These are phyloP conservation scores for Mycena vitilis DNA, from an alignment of 768 basidiomycete species.

Conservation along the genomic window DNA sequence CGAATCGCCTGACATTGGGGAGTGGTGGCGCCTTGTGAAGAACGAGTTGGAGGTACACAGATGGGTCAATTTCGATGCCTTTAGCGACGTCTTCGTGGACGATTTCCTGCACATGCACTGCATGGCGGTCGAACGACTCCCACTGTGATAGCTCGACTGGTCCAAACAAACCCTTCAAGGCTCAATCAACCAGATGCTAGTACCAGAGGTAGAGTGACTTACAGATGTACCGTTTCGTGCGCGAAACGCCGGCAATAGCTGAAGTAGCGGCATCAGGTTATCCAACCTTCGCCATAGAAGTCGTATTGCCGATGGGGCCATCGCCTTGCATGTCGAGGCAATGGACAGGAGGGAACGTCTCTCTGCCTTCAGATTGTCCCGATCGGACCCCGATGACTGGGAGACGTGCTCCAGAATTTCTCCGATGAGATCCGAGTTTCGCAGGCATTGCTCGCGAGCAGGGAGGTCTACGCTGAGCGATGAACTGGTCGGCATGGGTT, in stretches of 20 bases:
- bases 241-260: slow-evolving; percentile 9
- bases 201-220: not conserved
- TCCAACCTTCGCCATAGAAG: slow-evolving; percentile 19
- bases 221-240: slow-evolving; percentile 4
- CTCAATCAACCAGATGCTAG: not conserved
- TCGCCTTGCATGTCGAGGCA: slow-evolving; percentile 13
- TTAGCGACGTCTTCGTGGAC: not conserved
- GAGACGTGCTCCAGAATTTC: slow-evolving; percentile 5
- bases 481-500: not conserved
- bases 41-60: slow-evolving; percentile 15
- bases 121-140: slow-evolving; percentile 16
- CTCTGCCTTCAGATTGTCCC: not conserved
- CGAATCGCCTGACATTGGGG: slow-evolving; percentile 6
- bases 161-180: slow-evolving; percentile 3
- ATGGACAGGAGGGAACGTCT: slow-evolving; percentile 5
- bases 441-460: slow-evolving; percentile 16
- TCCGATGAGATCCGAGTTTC: slow-evolving; percentile 17
- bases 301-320: slow-evolving; percentile 14
- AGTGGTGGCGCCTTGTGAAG: not conserved
- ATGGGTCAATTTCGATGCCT: slow-evolving; percentile 1
- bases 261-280: slow-evolving; percentile 15
- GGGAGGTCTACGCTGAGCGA: not conserved
- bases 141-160: not conserved
- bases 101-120: slow-evolving; percentile 9
- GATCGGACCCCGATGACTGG: slow-evolving; percentile 1